A percentile compares a stretch with the other conserved stretches of the same genome.
Conservation (phyloP, 257 asterid species). For the Anisodus acutangulus region DNA sequence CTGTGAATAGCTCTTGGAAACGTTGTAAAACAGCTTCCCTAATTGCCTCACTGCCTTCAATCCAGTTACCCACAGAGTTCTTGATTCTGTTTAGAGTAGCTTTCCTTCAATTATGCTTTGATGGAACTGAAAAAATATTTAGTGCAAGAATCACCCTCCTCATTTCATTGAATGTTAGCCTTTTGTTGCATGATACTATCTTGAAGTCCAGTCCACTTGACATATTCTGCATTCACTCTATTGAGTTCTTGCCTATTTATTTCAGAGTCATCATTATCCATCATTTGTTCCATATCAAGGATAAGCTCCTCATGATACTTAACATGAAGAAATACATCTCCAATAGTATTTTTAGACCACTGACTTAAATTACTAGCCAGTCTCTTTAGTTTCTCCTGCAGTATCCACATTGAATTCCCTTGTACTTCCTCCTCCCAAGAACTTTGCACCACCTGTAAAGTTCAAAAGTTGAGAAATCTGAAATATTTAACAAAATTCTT, state of each 20-base stretch:
- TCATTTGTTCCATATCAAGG: neutral
- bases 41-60: neutral
- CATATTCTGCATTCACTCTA: neutral
- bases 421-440: neutral
- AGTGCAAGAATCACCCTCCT: neutral
- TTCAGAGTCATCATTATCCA: neutral
- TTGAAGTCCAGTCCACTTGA: neutral
- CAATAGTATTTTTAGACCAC: neutral
- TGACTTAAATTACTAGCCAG: neutral
- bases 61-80: neutral
- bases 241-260: neutral
- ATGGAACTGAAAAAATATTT: neutral
- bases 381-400: neutral
- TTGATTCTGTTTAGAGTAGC: neutral
- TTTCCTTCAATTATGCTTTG: neutral
- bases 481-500: neutral
- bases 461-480: neutral
- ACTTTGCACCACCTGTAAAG: neutral
- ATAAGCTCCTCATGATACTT: neutral
- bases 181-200: neutral
- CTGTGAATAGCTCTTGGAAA: too few species aligned
- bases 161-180: neutral
- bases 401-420: neutral
- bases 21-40: neutral
- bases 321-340: neutral